Evolutionary conservation across 1,139 yeast species (phyloP), one percentile per base, ranked within the genome.

Genomic region (Saccharomyces hybrid): DNA sequence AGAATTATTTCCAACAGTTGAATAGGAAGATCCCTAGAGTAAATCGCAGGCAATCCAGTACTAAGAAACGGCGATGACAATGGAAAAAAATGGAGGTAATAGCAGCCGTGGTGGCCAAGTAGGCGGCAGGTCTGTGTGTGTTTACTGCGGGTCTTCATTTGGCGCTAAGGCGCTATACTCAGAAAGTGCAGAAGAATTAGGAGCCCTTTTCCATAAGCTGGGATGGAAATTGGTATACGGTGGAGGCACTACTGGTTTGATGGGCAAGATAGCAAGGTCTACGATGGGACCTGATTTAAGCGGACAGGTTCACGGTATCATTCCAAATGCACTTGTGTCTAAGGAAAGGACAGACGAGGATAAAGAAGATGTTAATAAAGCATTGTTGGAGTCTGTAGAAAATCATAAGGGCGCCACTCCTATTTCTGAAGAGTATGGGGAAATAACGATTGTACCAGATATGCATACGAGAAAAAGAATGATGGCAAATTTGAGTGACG

Each of bases 391-490:
- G 28, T 58, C 69, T 11, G 80, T 79, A 11, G 74, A 74, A 48
- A 76, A 76, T 49, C 78, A 75, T 50, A 75, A 76, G 57, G 90
- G 89, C 8, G 71, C 76, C 11, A 82, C 88, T 2, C 90, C 89
- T 27, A 75, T 83, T 49, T 84, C 86, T 28, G 78, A 80, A 55
- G 80, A 81, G 49, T 88, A 86, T 66, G 96, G 96, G 47, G 79
- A 80, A 63, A 86, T 96, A 14, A 85, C 91, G 0, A 76, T 89
- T 63, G 97, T 89, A 4, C 79, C 81, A 54, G 96, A 88, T 66
- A 89, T 89, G 96, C 97, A 89, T 71, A 86, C 95, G 2, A 79
- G 97, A 67, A 89, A 89, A 75, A 78, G 84, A 67, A 68, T 86
- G 76, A 89, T 89, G 97, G 95, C 91, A 20, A 79, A 81, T 66